Base-by-base conservation (phyloP, 2,329 filamentous ascomycete genomes). In the Trichoderma asperellum region DNA sequence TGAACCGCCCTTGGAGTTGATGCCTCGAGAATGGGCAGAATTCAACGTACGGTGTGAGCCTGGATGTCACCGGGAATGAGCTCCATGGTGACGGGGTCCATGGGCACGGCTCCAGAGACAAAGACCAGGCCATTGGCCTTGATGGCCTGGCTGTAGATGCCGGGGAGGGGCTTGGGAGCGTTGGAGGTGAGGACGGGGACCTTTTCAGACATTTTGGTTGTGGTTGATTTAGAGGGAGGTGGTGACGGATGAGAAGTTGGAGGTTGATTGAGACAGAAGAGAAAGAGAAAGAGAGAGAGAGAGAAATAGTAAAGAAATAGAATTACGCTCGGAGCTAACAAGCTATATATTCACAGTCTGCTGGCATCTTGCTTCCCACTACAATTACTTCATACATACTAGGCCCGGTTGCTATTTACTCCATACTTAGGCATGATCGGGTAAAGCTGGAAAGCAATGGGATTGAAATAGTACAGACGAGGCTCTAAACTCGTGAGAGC, bases 51-150 rank as follows among this genome's bases (percentile, higher is more conserved):
- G 47, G 91, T 92, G 79, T 91, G 88, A 66, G 89, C 86, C 68
- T 87, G 85, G 74, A 93, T 87, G 76, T 83, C 86, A 63, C 90
- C 90, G 57, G 87, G 82, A 72, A 91, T 83, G 67, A 92, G 82
- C 73, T 87, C 84, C 71, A 86, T 87, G 7, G 80, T 80, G 66
- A 82, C 79, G 56, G 84, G 82, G 78, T 91, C 88, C 73, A 88
- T 88, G 72, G 90, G 89, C 73, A 93, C 89, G 73, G 90, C 88
- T 73, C 91, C 91, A 0, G 90, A 92, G 76, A 91, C 86, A 80
- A 88, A 93, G 79, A 93, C 86, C 73, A 90, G 84, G 72, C 87
- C 87, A 72, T 88, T 88, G 71, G 90, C 90, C 74, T 87, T 85
- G 79, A 93, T 89, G 75, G 90, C 91, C 74, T 82, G 81, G 76